Evolutionary conservation across 306 rosid genomes (phyloP).

Genomic region (Trifolium dubium): DNA sequence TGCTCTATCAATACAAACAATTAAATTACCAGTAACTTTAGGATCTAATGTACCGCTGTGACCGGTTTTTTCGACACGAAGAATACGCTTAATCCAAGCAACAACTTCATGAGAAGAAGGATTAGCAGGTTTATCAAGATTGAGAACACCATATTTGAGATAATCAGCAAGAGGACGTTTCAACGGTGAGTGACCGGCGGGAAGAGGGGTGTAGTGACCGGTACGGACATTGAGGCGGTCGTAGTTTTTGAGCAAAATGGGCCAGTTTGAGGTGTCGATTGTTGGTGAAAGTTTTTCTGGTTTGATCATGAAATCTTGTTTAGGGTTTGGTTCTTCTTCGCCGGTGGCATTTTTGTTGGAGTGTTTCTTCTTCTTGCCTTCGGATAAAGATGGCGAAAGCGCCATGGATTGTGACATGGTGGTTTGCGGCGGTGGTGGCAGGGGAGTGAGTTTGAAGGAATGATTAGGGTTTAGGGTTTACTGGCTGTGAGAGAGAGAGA

Average conservation of each 20-base stretch:
- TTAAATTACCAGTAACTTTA: constrained; percentile 10
- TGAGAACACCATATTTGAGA: constrained; percentile 11
- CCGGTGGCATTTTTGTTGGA: background rate
- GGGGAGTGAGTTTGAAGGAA: no score
- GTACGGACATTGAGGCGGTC: constrained; percentile 13
- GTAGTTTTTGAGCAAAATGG: background rate
- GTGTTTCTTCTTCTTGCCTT: background rate
- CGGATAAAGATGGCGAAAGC: background rate
- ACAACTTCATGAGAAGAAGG: constrained; percentile 19
- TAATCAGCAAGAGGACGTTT: constrained; percentile 1
- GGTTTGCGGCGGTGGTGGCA: no score
- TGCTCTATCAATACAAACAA: constrained; percentile 20
- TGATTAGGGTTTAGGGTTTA: no score
- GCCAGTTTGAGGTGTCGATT: constrained; percentile 2
- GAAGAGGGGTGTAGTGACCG: constrained; percentile 10
- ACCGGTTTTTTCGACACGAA: constrained; percentile 9
- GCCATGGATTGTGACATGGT: background rate
- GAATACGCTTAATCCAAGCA: constrained; percentile 12
- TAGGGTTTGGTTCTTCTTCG: background rate
- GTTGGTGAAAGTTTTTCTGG: background rate
- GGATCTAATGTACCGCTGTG: constrained; percentile 18
- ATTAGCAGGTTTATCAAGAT: constrained; percentile 6
- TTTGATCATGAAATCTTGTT: constrained; percentile 9
- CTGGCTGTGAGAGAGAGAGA: no score
- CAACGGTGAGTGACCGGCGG: constrained; percentile 5